A percentile compares a stretch with the other conserved stretches of the same genome.
These are phyloP conservation scores for Leucosporidium scottii DNA, from an alignment of 768 basidiomycete species.

Conservation along the genomic window DNA sequence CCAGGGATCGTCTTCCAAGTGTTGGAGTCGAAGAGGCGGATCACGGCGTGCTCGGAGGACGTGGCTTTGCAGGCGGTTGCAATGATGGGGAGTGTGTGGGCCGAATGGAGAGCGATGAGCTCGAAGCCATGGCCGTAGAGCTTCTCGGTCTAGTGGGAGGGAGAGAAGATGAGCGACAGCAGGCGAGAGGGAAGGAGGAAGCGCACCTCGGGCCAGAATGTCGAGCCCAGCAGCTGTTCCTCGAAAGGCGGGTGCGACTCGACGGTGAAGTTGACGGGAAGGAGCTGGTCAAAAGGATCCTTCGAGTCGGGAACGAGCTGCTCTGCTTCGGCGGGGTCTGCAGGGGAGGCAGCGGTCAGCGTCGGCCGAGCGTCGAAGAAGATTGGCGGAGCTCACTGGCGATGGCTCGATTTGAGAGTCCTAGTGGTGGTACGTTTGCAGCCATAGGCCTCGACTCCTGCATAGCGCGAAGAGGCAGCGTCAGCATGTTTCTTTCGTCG, in stretches of 20 bases:
- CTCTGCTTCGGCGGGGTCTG: constrained; percentile 23
- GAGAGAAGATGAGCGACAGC: no score
- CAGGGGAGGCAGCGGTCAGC: background rate
- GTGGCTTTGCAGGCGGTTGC: constrained; percentile 90
- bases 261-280: constrained; percentile 10
- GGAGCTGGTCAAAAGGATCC: constrained; percentile 19
- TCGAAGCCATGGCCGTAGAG: constrained; percentile 98
- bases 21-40: constrained; percentile 69
- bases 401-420: constrained; percentile 88
- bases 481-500: background rate
- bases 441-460: constrained; percentile 61
- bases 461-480: background rate
- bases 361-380: no score
- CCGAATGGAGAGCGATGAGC: constrained; percentile 73
- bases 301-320: constrained; percentile 11
- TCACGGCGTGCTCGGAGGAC: constrained; percentile 75
- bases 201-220: constrained; percentile 80
- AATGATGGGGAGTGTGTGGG: constrained; percentile 59
- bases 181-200: background rate
- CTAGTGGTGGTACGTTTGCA: constrained; percentile 86
- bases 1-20: constrained; percentile 56
- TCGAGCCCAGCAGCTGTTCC: constrained; percentile 75
- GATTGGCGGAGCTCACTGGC: constrained; percentile 28
- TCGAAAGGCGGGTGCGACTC: constrained; percentile 57
- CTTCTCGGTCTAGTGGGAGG: constrained; percentile 56